phyloP scores from a whole-genome alignment of 1,284 basidiomycete species.

The Puccinia polysora region DNA sequence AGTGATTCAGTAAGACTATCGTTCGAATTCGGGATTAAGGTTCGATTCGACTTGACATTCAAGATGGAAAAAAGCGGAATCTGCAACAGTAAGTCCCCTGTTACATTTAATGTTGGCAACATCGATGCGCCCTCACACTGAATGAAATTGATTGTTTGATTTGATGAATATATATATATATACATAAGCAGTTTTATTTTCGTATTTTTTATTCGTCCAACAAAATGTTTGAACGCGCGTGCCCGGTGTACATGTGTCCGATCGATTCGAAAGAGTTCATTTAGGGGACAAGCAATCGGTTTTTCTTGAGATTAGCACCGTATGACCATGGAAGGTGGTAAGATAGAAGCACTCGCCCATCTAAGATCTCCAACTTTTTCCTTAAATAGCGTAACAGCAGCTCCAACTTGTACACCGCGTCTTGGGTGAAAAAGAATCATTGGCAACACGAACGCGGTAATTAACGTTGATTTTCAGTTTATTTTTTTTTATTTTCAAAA shows the following conservation, averaged over 20 bases:
- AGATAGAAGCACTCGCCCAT: conserved; percentile 25
- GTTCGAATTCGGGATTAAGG: neutral
- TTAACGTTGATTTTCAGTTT: neutral
- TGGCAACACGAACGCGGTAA: neutral
- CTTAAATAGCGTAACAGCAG: conserved; percentile 31
- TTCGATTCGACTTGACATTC: neutral
- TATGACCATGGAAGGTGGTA: neutral
- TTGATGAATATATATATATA: conserved; percentile 2
- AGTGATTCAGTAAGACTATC: neutral
- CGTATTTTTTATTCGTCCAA: too few relatives aligned
- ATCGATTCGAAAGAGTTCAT: too few relatives aligned
- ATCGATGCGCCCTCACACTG: conserved; percentile 42
- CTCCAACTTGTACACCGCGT: conserved; percentile 22
- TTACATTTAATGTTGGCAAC: conserved; percentile 39
- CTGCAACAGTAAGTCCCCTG: conserved; percentile 39
- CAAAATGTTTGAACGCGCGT: too few relatives aligned
- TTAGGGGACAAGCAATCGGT: too few relatives aligned
- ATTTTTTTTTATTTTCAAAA: too few relatives aligned
- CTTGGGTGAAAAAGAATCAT: neutral
- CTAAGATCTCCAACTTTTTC: conserved; percentile 40
- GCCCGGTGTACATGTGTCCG: too few relatives aligned
- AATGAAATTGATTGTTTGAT: too few relatives aligned
- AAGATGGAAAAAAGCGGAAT: conserved; percentile 13
- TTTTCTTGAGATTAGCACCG: neutral
- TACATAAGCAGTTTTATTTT: neutral